Conservation (phyloP, 1,284 basidiomycete species). For the Puccinia polysora region DNA sequence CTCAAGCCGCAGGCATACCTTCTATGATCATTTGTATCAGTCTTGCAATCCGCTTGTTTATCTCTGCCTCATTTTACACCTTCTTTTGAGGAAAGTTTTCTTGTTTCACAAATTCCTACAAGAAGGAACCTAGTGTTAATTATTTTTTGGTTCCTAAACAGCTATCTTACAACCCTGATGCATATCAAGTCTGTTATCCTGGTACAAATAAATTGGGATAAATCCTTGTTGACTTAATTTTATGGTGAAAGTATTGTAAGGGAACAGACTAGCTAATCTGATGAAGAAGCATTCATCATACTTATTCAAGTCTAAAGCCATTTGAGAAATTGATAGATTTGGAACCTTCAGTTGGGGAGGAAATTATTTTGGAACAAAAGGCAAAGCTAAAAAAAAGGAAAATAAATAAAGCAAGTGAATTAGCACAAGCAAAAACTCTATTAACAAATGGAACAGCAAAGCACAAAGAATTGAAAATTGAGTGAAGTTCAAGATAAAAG, state of each 20-base stretch:
- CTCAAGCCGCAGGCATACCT: slow-evolving; percentile 41
- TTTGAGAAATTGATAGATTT: slow-evolving; percentile 66
- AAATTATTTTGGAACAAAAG: slow-evolving; percentile 62
- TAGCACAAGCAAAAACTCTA: not conserved
- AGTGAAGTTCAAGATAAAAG: not conserved
- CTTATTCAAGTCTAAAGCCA: slow-evolving; percentile 75
- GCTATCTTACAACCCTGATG: not conserved
- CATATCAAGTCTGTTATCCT: too few relatives aligned
- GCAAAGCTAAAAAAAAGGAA: slow-evolving; percentile 17
- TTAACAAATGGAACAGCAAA: not conserved
- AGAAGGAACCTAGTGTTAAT: not conserved
- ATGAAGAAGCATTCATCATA: slow-evolving; percentile 89
- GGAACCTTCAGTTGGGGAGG: slow-evolving; percentile 72
- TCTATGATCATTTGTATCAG: slow-evolving; percentile 60
- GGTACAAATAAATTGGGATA: too few relatives aligned
- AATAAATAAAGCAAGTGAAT: not conserved
- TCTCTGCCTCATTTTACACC: slow-evolving; percentile 61
- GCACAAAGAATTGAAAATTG: not conserved
- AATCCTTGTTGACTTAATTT: slow-evolving; percentile 44
- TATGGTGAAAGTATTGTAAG: slow-evolving; percentile 76
- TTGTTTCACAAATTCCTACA: slow-evolving; percentile 73
- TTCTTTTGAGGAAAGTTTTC: slow-evolving; percentile 68
- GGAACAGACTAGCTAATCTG: slow-evolving; percentile 77
- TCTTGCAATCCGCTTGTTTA: slow-evolving; percentile 63
- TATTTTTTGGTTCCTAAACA: not conserved